Evolutionary conservation across 345 rosid genomes (phyloP).

Genomic region (Nasturtium officinale): DNA sequence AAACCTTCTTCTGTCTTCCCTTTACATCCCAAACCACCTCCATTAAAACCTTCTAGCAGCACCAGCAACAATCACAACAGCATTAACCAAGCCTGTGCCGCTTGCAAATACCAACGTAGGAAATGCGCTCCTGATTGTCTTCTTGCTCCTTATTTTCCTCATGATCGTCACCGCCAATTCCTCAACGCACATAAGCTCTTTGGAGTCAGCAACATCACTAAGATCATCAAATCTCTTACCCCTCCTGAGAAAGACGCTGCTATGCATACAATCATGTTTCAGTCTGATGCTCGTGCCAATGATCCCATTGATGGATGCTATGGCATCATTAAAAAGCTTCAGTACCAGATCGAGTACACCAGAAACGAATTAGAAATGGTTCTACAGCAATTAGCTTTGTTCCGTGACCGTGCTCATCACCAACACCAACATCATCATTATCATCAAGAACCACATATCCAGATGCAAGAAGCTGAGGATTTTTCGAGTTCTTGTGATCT

Average conservation of each 20-base stretch:
- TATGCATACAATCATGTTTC: constrained; percentile 81
- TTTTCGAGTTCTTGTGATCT: constrained; percentile 43
- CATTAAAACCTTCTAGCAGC: constrained; percentile 42
- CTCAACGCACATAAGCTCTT: constrained; percentile 91
- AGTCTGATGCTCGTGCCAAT: constrained; percentile 80
- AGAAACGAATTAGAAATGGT: constrained; percentile 77
- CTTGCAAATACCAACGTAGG: constrained; percentile 95
- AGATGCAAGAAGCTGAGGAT: constrained; percentile 43
- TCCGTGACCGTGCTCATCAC: constrained; percentile 48
- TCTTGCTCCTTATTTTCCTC: constrained; percentile 97
- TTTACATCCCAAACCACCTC: constrained; percentile 41
- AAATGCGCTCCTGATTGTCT: constrained; percentile 93
- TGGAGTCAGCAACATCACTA: constrained; percentile 87
- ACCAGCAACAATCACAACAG: constrained; percentile 39
- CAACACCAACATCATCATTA: constrained; percentile 28
- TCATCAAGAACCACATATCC: constrained; percentile 42
- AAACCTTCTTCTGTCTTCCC: constrained; percentile 61
- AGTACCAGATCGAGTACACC: constrained; percentile 65
- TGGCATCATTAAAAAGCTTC: constrained; percentile 65
- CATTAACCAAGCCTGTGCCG: constrained; percentile 87
- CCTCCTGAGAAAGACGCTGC: constrained; percentile 73
- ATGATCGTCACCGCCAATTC: constrained; percentile 79
- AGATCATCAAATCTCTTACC: constrained; percentile 68
- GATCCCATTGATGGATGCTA: constrained; percentile 90
- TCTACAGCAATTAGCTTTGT: constrained; percentile 69